Base-by-base conservation (phyloP, 495 filamentous ascomycete genomes). In the Aspergillus bridgeri region DNA sequence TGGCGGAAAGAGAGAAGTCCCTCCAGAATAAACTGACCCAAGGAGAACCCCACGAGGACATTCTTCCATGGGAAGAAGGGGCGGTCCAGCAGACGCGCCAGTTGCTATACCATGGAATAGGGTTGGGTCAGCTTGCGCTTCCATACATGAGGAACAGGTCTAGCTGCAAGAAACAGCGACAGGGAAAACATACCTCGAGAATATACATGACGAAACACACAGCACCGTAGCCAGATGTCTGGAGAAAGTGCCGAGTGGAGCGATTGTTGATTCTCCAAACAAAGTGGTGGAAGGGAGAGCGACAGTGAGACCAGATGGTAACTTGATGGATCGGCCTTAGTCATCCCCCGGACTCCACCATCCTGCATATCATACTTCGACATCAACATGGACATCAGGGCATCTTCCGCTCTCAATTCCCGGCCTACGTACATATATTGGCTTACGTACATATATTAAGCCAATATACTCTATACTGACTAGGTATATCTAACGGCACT, bases 41-140 rank as follows among this genome's bases (percentile, higher is more conserved):
- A 60, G 11, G 91, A 92, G 76, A 98, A 98, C 54, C 91, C 89
- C 55, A 97, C 84, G 64, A 98, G 90, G 57, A 98, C 84, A 67
- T 83, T 86, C 86, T 98, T 98, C 94, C 94, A 98, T 53, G 95
- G 93, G 77, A 98, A 94, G 62, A 87, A 77, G 53, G 94, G 93
- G 63, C 89, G 85, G 79, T 98, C 95, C 48, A 98, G 86, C 68
- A 86, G 83, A 72, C 84, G 82, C 63, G 91, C 89, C 57, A 98
- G 84, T 78, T 90, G 87, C 93, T 96, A 69, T 59, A 59, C 44
- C 42, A 13, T 53, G 43, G 52, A 64, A 48, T 48, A 51, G 48
- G 46, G 33, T 38, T 48, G 42, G 42, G 44, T 62, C 50, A 62
- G 56, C 29, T 44, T 27, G 5, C 15, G 27, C 46, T 53, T 20